Evolutionary conservation across 2,329 filamentous ascomycete species (phyloP).

Genomic region (Arthrobotrys pseudoclavata): DNA sequence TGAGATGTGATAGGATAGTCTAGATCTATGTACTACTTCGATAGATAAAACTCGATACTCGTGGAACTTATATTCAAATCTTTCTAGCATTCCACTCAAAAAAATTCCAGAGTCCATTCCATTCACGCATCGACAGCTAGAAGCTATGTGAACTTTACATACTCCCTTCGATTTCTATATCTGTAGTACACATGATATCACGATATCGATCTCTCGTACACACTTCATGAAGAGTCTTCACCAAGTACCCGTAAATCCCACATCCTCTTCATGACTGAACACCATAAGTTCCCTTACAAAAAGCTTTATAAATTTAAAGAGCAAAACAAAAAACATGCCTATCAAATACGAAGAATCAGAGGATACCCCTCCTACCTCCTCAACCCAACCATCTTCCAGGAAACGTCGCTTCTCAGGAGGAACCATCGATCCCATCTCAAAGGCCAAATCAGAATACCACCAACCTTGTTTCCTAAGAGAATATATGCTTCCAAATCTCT

Average conservation of each 20-base stretch:
- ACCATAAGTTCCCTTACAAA: no score
- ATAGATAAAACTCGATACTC: background rate
- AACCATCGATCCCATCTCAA: background rate
- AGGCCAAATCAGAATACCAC: background rate
- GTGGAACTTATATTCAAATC: background rate
- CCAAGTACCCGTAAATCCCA: no score
- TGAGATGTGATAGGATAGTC: no score
- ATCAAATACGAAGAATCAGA: conserved; percentile 5
- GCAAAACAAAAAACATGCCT: background rate
- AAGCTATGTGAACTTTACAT: background rate
- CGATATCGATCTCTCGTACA: no score
- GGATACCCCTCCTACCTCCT: conserved; percentile 5
- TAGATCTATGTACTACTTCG: background rate
- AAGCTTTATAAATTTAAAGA: background rate
- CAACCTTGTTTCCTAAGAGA: background rate
- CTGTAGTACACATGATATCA: no score
- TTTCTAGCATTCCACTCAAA: background rate
- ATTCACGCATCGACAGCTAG: background rate
- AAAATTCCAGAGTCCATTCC: background rate
- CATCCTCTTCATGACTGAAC: no score
- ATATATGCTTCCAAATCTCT: no score
- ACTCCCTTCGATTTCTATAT: background rate
- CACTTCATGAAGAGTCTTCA: no score
- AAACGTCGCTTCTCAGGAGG: conserved; percentile 24
- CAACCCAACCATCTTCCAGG: conserved; percentile 1